Conservation (phyloP, 2,329 filamentous ascomycete genomes). For the Falciphora oryzae region DNA sequence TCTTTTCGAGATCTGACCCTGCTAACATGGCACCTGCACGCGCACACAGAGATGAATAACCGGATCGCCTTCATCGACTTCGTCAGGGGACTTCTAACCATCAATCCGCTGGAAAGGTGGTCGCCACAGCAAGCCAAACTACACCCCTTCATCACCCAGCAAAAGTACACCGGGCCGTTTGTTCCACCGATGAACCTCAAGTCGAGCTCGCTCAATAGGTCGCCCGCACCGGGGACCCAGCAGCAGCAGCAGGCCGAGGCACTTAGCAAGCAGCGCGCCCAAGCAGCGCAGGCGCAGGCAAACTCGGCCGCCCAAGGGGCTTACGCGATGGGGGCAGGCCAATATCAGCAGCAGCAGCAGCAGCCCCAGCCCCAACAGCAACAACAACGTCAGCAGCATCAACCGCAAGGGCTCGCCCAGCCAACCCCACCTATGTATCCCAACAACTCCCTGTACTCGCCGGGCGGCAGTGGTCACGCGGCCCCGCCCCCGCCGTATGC, state of each 20-base stretch:
- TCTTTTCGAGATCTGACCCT: background rate
- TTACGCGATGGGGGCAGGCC: slow-evolving; percentile 48
- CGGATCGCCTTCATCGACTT: slow-evolving; percentile 97
- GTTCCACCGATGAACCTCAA: slow-evolving; percentile 97
- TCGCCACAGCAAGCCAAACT: slow-evolving; percentile 95
- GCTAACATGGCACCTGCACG: background rate
- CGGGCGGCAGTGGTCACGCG: slow-evolving; percentile 40
- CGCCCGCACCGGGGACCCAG: slow-evolving; percentile 86
- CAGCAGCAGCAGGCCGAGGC: slow-evolving; percentile 95
- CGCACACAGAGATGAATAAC: slow-evolving; percentile 85
- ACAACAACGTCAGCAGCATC: slow-evolving; percentile 39
- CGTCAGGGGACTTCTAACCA: slow-evolving; percentile 83
- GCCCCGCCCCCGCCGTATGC: slow-evolving; percentile 75
- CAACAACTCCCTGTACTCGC: slow-evolving; percentile 75
- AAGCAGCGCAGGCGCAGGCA: slow-evolving; percentile 66
- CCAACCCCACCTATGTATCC: slow-evolving; percentile 66
- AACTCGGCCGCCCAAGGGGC: slow-evolving; percentile 62
- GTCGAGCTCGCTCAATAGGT: slow-evolving; percentile 75
- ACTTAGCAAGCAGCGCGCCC: slow-evolving; percentile 82
- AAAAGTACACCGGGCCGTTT: slow-evolving; percentile 94
- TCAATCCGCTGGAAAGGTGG: slow-evolving; percentile 95
- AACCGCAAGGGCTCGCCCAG: slow-evolving; percentile 35
- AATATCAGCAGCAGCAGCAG: slow-evolving; percentile 39
- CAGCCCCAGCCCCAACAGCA: slow-evolving; percentile 34
- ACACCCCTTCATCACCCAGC: slow-evolving; percentile 97